A percentile compares a stretch with the other conserved stretches of the same genome.
phyloP scores from a whole-genome alignment of 2,329 filamentous ascomycete species.

The Herpomyces periplanetae region DNA sequence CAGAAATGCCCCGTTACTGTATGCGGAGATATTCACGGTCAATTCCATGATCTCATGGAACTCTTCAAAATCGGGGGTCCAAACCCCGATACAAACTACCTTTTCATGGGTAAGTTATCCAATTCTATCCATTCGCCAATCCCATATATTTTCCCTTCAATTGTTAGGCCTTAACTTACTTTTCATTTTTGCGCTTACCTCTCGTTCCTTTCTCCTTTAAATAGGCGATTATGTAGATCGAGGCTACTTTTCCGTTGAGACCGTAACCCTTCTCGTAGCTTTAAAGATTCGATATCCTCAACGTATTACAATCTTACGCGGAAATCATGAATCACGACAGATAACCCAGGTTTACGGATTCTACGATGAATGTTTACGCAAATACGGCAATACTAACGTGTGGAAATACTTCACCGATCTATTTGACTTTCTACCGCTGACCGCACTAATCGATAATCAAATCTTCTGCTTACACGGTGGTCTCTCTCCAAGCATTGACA shows the following conservation, averaged over 20 bases:
- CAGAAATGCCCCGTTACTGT: conserved; percentile 89
- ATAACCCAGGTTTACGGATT: conserved; percentile 98
- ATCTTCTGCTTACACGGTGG: conserved; percentile 96
- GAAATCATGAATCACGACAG: conserved; percentile 93
- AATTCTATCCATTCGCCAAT: conserved; percentile 1
- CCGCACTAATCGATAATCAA: conserved; percentile 90
- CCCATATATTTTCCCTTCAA: conserved; percentile 4
- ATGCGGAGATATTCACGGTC: conserved; percentile 92
- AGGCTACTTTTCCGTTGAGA: conserved; percentile 96
- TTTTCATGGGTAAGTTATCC: conserved; percentile 51
- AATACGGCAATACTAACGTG: conserved; percentile 94
- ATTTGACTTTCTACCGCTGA: conserved; percentile 89
- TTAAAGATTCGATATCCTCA: conserved; percentile 93
- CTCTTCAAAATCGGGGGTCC: conserved; percentile 94
- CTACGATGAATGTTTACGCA: conserved; percentile 92
- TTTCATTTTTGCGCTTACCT: conserved; percentile 2
- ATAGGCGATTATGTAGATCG: conserved; percentile 87
- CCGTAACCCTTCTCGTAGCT: conserved; percentile 71
- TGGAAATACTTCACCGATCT: conserved; percentile 98
- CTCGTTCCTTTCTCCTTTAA: conserved; percentile 1
- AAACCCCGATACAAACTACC: conserved; percentile 92
- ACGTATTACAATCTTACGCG: conserved; percentile 88
- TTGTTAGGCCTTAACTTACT: conserved; percentile 2
- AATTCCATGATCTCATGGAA: conserved; percentile 97
- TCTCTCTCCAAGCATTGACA: conserved; percentile 77